Evolutionary conservation across 495 filamentous ascomycete genomes (phyloP).

Genomic region (Chlorociboria aeruginascens): DNA sequence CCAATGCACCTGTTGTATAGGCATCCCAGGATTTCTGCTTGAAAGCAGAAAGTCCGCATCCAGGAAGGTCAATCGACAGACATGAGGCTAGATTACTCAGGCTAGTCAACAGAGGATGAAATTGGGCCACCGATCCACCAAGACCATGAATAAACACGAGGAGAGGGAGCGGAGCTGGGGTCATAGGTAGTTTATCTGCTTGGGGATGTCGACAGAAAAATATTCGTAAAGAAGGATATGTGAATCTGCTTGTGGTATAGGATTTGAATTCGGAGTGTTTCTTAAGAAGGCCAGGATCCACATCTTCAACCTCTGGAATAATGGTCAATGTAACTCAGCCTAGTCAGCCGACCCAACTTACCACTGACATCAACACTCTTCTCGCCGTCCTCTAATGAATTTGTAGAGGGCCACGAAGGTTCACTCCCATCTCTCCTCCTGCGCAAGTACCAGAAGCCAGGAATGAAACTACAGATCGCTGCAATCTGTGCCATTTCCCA

Average conservation of each 20-base stretch:
- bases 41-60: slow-evolving; percentile 72
- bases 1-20: slow-evolving; percentile 65
- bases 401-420: slow-evolving; percentile 1
- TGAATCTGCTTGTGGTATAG: slow-evolving; percentile 56
- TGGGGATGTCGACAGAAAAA: slow-evolving; percentile 78
- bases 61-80: slow-evolving; percentile 80
- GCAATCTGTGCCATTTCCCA: slow-evolving; percentile 6
- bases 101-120: slow-evolving; percentile 68
- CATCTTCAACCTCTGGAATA: slow-evolving; percentile 24
- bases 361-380: slow-evolving; percentile 4
- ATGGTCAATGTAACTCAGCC: background rate
- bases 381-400: background rate
- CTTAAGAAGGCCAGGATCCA: slow-evolving; percentile 65
- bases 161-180: slow-evolving; percentile 63
- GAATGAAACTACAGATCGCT: slow-evolving; percentile 12
- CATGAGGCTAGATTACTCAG: slow-evolving; percentile 79
- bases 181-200: slow-evolving; percentile 58
- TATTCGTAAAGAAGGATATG: slow-evolving; percentile 67
- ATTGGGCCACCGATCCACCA: slow-evolving; percentile 81
- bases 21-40: slow-evolving; percentile 59
- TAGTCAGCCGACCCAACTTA: background rate
- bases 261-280: slow-evolving; percentile 62
- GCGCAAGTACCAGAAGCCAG: slow-evolving; percentile 10
- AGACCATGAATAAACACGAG: slow-evolving; percentile 88
- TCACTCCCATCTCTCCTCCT: slow-evolving; percentile 5